These are phyloP conservation scores for Xylaria sp. DNA, from an alignment of 2,329 filamentous ascomycete species.

Conservation along the genomic window DNA sequence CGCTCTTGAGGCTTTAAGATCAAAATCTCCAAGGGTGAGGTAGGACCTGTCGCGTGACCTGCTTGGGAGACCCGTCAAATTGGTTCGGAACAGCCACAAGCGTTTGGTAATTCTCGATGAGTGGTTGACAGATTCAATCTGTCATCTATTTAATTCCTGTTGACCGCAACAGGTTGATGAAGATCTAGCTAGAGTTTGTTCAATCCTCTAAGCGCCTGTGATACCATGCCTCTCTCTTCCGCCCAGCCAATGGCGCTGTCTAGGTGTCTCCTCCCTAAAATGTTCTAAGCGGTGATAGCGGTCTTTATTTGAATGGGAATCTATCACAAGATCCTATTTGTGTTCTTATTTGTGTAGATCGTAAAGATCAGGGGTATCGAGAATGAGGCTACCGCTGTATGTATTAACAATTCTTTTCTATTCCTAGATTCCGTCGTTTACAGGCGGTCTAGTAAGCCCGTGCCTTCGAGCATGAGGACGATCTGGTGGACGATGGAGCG, in stretches of 20 bases:
- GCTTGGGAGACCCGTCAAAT: slow-evolving; percentile 12
- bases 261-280: not conserved
- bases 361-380: slow-evolving; percentile 25
- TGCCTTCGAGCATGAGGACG: slow-evolving; percentile 87
- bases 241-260: slow-evolving; percentile 8
- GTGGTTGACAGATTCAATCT: slow-evolving; percentile 17
- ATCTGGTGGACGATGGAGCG: slow-evolving; percentile 97
- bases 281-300: not conserved
- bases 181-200: slow-evolving; percentile 27
- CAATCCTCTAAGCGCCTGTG: slow-evolving; percentile 26
- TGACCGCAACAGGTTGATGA: slow-evolving; percentile 10
- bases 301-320: slow-evolving; percentile 17
- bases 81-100: slow-evolving; percentile 17
- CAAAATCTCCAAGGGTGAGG: slow-evolving; percentile 21
- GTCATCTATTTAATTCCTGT: slow-evolving; percentile 17
- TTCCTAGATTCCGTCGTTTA: slow-evolving; percentile 47
- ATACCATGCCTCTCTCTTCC: slow-evolving; percentile 8
- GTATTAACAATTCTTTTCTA: slow-evolving; percentile 10
- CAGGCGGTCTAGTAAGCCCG: slow-evolving; percentile 83
- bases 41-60: slow-evolving; percentile 13
- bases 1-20: not conserved
- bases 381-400: slow-evolving; percentile 27
- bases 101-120: slow-evolving; percentile 7
- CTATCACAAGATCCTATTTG: slow-evolving; percentile 22
- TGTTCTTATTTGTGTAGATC: slow-evolving; percentile 27